Base-by-base conservation (phyloP, 2,329 filamentous ascomycete genomes). In the Immersiporthe knoxdaviesiana region DNA sequence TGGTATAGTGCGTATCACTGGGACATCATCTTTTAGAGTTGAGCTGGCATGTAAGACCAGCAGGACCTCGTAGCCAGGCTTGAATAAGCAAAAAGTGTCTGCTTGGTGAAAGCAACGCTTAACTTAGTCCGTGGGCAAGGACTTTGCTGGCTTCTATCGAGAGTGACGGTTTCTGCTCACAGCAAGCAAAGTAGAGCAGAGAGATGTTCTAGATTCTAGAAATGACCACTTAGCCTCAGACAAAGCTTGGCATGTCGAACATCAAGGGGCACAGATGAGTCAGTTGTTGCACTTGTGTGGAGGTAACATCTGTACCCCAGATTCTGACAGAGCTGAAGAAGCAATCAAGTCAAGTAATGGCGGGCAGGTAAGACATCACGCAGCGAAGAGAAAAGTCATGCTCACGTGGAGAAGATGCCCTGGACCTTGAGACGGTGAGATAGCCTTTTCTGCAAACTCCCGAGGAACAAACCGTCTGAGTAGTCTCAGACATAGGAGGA, bases 41-140 rank as follows among this genome's bases (percentile, higher is more conserved):
- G 37, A 44, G 37, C 37, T 21, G 27, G 32, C 56, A 61, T 30
- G 59, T 61, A 44, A 41, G 59, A 61, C 5, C 37, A 61, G 59
- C 16, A 44, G 8, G 21, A 27, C 59, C 37, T 41, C n/a, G 37
- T n/a, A 44, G 35, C 11, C 32, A 24, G 35, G 24, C n/a, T 27
- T 35, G n/a, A n/a, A n/a, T 12, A 11, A n/a, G 5, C 27, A 4
- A 21, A 39, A 16, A 18, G 11, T 56, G 27, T 30, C 24, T 16
- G n/a, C 50, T 10, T 16, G 24, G 14, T 14, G 14, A 30, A 30
- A 24, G 24, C 24, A 56, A 16, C 30, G 3, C 24, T 24, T 30
- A 14, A 1, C 16, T 35, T 30, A 30, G 52, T 27, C 24, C 11
- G 24, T 30, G 24, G 16, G 52, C 14, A 5, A 27, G 7, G 12